These are phyloP conservation scores for Oxyria digyna DNA, from an alignment of 148 eudicot species.

Conservation along the genomic window DNA sequence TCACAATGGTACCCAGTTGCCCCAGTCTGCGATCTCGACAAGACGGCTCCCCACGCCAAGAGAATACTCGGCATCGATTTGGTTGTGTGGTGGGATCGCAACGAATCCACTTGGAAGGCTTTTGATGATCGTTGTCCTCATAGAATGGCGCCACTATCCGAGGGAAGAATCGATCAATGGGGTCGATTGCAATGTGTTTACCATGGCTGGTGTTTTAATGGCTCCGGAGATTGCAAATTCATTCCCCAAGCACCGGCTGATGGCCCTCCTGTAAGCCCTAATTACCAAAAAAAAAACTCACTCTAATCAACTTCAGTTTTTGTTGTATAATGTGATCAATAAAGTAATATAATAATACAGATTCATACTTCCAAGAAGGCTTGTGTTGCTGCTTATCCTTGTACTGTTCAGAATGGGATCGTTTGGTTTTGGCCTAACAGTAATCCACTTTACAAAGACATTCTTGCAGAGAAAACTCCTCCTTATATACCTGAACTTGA, in stretches of 20 bases:
- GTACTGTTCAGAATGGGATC: constrained; percentile 57
- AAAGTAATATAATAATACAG: constrained; percentile 19
- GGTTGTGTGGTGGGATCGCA: constrained; percentile 79
- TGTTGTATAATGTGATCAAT: not conserved
- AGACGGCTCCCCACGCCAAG: constrained; percentile 60
- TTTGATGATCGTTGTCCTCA: constrained; percentile 74
- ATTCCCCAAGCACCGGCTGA: constrained; percentile 71
- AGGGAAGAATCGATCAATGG: constrained; percentile 81
- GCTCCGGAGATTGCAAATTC: constrained; percentile 53
- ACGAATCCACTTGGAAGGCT: constrained; percentile 51
- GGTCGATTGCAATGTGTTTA: constrained; percentile 81
- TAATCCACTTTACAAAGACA: constrained; percentile 42
- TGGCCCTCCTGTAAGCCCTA: constrained; percentile 44
- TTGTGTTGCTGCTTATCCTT: constrained; percentile 62
- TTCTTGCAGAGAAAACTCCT: constrained; percentile 37
- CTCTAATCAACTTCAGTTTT: too few species aligned
- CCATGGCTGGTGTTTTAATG: constrained; percentile 79
- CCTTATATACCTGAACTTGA: constrained; percentile 65
- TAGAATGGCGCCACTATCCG: constrained; percentile 70
- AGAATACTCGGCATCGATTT: constrained; percentile 51
- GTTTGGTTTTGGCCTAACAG: constrained; percentile 84
- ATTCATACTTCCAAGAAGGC: constrained; percentile 61
- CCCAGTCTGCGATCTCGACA: constrained; percentile 63
- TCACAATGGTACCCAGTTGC: constrained; percentile 60
- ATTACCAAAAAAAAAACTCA: not conserved